Base-by-base conservation (phyloP, 2,329 filamentous ascomycete species). In the Colletotrichum orbiculare region DNA sequence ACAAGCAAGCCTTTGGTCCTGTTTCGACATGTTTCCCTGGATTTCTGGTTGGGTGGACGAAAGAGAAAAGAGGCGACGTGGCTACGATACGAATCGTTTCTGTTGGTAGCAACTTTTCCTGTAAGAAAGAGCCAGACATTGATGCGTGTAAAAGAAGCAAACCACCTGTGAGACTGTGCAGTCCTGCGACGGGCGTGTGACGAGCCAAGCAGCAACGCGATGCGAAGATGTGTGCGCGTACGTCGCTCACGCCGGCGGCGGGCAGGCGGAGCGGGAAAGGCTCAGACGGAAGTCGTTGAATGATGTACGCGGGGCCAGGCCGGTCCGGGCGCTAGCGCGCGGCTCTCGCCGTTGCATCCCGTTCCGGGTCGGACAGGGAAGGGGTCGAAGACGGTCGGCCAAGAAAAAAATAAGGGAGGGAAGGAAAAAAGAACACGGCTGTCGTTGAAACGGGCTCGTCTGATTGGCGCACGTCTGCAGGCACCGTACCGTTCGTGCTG, bases 291-390 rank as follows among this genome's bases (percentile, higher is more conserved):
- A 57, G 63, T 63, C 63, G 63, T 66, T 57, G 59, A 57, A 66
- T 53, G 54, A n/a, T 60, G 43, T 41, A 33, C 47, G 46, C n/a
- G 48, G 15, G 25, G 41, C 66, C 66, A 63, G 15, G 12, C 65
- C 43, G 7, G 8, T 52, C 56, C 11, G 6, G 45, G n/a, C 6
- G 2, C 47, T 66, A 66, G 66, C 58, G 63, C 49, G 54, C 66
- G 66, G 66, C 39, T 63, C 49, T 66, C 66, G 63, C 66, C 66
- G 66, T 67, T 59, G 62, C 56, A 67, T 67, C 57, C 64, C 60
- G 64, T 54, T 66, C 64, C 64, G 64, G 54, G 52, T 52, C 58
- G 58, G 63, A 39, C 41, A 43, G 62, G 52, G 58, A 39, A 15
- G 55, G 35, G 42, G n/a, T 37, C 34, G 35, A 11, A 38, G n/a